phyloP scores from a whole-genome alignment of 768 basidiomycete genomes.

The Daedalea quercina region DNA sequence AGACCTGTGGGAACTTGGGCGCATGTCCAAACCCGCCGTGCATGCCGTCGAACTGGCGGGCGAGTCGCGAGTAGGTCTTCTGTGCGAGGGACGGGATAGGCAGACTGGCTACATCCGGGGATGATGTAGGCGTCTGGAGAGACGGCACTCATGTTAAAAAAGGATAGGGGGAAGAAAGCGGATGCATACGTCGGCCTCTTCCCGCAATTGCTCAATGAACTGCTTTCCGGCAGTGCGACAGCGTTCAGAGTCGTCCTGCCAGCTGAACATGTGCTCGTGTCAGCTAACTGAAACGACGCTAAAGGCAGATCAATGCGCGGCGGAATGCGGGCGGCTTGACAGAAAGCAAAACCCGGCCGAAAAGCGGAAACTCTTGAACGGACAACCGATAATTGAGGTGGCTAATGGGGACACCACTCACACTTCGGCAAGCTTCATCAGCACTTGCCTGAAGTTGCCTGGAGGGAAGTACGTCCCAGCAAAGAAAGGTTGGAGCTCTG shows the following conservation, averaged over 20 bases:
- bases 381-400: too few species aligned
- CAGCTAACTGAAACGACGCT: not conserved
- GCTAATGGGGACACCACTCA: slow-evolving; percentile 1
- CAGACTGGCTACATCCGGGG: not conserved
- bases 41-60: slow-evolving; percentile 20
- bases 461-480: slow-evolving; percentile 22
- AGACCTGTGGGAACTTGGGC: slow-evolving; percentile 31
- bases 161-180: not conserved
- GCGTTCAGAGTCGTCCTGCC: slow-evolving; percentile 15
- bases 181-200: slow-evolving; percentile 8
- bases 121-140: not conserved
- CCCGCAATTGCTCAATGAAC: slow-evolving; percentile 15
- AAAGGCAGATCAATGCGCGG: too few species aligned
- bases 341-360: too few species aligned
- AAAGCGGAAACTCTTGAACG: too few species aligned
- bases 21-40: slow-evolving; percentile 33
- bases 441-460: slow-evolving; percentile 15
- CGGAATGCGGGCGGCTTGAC: too few species aligned
- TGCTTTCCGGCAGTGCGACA: slow-evolving; percentile 12
- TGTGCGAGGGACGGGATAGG: slow-evolving; percentile 6
- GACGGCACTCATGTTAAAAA: not conserved
- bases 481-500: slow-evolving; percentile 21
- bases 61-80: slow-evolving; percentile 11
- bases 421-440: slow-evolving; percentile 18
- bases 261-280: slow-evolving; percentile 4